Base-by-base conservation (phyloP, 257 asterid species). In the Echites panduratus region DNA sequence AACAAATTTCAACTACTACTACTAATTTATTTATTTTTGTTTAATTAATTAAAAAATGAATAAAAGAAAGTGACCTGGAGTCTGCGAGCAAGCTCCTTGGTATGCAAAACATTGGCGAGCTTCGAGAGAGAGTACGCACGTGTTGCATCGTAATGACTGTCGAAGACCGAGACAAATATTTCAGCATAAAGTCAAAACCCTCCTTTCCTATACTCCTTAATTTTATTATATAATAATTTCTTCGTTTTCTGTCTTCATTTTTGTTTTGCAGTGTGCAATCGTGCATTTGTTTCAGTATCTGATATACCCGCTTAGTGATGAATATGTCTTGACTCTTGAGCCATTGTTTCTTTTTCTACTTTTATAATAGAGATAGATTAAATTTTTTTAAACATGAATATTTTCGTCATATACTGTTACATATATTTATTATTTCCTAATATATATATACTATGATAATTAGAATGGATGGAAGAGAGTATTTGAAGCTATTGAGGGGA, bases 101-200 rank as follows among this genome's bases (percentile, higher is more conserved):
- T 91, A 80, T 95, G 99, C 88, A 95, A 81, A 84, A 95, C 96
- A 87, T 89, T 95, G 17, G 99, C 99, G 66, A 95, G 90, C 90
- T 95, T 95, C 76, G 99, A 95, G 81, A 95, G 90, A 73, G 99
- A 95, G 81, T 95, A 95, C 17, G 98, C 99, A 88, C 97, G 95
- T 85, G 96, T 90, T 83, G 92, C 93, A 76, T 95, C 98, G 87
- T 90, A 95, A 72, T 84, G 75, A 87, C 98, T 95, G 90, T 72
- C 73, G 75, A 71, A 72, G 53, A 70, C 41, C 73, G 65, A 75
- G 77, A 82, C 81, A 71, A 70, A 78, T 80, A 78, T 74, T 75
- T 84, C 76, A 49, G 72, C 73, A 73, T 3, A 61, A 77, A 83
- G 84, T 85, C 92, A 84, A 83, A 57, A 56, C 69, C 41, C 2